A percentile compares a stretch with the other conserved stretches of the same genome.
These are phyloP conservation scores for Linderina pennispora DNA, from an alignment of 192 early-diverging fungal species.

Conservation along the genomic window DNA sequence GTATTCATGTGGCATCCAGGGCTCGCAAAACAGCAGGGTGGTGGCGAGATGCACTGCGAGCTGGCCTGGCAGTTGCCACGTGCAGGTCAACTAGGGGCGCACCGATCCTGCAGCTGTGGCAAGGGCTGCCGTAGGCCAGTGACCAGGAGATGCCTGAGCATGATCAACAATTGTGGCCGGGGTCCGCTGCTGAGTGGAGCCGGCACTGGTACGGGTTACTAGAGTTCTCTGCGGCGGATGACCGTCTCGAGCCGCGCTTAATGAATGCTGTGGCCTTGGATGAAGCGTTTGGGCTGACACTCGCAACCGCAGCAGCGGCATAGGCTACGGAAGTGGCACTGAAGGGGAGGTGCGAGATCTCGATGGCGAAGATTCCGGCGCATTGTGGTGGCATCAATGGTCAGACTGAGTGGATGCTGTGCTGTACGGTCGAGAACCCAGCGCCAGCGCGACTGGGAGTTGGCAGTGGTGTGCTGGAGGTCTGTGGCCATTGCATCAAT, in stretches of 20 bases:
- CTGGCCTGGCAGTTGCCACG: constrained; percentile 30
- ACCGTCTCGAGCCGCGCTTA: too few relatives aligned
- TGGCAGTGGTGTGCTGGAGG: too few relatives aligned
- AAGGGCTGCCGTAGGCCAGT: constrained; percentile 24
- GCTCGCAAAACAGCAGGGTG: constrained; percentile 32
- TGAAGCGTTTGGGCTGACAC: too few relatives aligned
- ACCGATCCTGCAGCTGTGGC: constrained; percentile 27
- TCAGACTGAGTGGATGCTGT: too few relatives aligned
- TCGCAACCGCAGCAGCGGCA: too few relatives aligned
- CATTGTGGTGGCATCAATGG: background rate
- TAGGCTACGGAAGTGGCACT: constrained; percentile 15
- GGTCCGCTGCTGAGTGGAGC: too few relatives aligned
- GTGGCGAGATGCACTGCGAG: constrained; percentile 31
- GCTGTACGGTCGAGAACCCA: too few relatives aligned
- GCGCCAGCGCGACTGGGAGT: too few relatives aligned
- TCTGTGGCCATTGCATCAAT: too few relatives aligned
- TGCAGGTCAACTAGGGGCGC: constrained; percentile 25
- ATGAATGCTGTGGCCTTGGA: too few relatives aligned
- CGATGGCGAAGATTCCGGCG: constrained; percentile 25
- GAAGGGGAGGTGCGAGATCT: constrained; percentile 15
- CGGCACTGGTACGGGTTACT: too few relatives aligned
- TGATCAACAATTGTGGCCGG: constrained; percentile 27
- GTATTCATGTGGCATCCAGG: constrained; percentile 40
- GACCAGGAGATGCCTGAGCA: constrained; percentile 31
- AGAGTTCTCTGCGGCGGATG: too few relatives aligned